Percentiles rank a stretch among this genome's conserved stretches.
These are phyloP conservation scores for Saksenaea oblongispora DNA, from an alignment of 371 early-diverging fungal species.

Conservation along the genomic window DNA sequence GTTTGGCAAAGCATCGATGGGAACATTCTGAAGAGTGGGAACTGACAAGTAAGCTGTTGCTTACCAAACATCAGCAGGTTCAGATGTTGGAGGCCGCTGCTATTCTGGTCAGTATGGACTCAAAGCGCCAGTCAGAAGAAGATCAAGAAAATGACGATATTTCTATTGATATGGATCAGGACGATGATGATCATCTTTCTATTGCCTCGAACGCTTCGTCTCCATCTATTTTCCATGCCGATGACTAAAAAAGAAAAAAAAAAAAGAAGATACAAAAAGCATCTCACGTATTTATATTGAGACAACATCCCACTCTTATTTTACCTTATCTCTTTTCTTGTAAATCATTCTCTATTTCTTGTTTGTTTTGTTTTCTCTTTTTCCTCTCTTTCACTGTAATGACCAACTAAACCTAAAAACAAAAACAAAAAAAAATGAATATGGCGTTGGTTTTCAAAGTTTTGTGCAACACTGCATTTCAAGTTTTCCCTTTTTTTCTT, in stretches of 20 bases:
- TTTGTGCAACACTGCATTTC: neutral
- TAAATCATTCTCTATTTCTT: too few species aligned
- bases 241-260: neutral
- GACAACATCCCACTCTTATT: neutral
- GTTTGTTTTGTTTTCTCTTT: neutral
- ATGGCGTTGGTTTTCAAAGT: too few species aligned
- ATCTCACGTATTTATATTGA: neutral
- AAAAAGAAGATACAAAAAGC: neutral
- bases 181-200: slow-evolving; percentile 13
- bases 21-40: slow-evolving; percentile 76
- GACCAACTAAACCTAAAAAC: too few species aligned
- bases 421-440: too few species aligned
- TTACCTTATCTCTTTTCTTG: neutral
- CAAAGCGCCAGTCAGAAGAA: slow-evolving; percentile 14
- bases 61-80: slow-evolving; percentile 78
- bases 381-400: neutral
- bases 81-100: slow-evolving; percentile 78
- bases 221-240: neutral
- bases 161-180: slow-evolving; percentile 16
- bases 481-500: neutral
- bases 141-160: slow-evolving; percentile 19
- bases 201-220: slow-evolving; percentile 1
- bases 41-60: slow-evolving; percentile 58
- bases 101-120: slow-evolving; percentile 62
- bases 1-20: slow-evolving; percentile 72